Percentiles rank a stretch among this genome's conserved stretches.
These are phyloP conservation scores for Metschnikowia cerradonensis DNA, from an alignment of 805 yeast species.

Conservation along the genomic window DNA sequence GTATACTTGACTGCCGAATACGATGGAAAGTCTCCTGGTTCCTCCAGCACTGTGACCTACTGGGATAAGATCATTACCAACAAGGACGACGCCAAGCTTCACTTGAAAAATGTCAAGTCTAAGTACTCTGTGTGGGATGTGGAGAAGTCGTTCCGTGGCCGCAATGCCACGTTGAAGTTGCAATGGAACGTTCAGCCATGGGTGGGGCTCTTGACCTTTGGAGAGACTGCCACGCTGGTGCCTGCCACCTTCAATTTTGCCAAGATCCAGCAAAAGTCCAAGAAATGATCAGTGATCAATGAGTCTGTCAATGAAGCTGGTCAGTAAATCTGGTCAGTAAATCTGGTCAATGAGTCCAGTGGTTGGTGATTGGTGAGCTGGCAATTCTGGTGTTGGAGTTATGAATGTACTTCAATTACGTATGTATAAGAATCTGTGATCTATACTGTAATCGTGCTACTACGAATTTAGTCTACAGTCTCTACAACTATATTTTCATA, in stretches of 20 bases:
- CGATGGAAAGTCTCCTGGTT: conserved; percentile 42
- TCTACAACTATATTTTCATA: too few relatives aligned
- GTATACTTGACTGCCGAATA: conserved; percentile 87
- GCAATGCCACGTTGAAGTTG: conserved; percentile 63
- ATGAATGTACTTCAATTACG: too few relatives aligned
- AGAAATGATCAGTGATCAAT: background rate
- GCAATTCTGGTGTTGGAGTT: too few relatives aligned
- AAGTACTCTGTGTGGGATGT: conserved; percentile 89
- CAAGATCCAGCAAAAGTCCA: conserved; percentile 14
- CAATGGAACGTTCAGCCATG: conserved; percentile 94
- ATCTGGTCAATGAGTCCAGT: too few relatives aligned
- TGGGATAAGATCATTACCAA: conserved; percentile 83
- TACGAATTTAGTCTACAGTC: too few relatives aligned
- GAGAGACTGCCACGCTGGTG: conserved; percentile 39
- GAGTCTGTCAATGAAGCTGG: too few relatives aligned
- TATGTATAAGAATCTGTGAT: too few relatives aligned
- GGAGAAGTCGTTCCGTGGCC: conserved; percentile 53
- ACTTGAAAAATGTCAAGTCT: conserved; percentile 50
- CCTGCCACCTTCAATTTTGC: conserved; percentile 29
- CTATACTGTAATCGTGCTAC: too few relatives aligned
- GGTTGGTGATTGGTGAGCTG: too few relatives aligned
- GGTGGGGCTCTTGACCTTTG: conserved; percentile 75
- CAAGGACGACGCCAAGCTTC: conserved; percentile 55
- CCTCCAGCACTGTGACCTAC: conserved; percentile 68
- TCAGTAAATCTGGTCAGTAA: too few relatives aligned